Percentiles rank a stretch among this genome's conserved stretches.
Evolutionary conservation across 306 rosid genomes (phyloP).

Genomic region (Rosa multiflora): DNA sequence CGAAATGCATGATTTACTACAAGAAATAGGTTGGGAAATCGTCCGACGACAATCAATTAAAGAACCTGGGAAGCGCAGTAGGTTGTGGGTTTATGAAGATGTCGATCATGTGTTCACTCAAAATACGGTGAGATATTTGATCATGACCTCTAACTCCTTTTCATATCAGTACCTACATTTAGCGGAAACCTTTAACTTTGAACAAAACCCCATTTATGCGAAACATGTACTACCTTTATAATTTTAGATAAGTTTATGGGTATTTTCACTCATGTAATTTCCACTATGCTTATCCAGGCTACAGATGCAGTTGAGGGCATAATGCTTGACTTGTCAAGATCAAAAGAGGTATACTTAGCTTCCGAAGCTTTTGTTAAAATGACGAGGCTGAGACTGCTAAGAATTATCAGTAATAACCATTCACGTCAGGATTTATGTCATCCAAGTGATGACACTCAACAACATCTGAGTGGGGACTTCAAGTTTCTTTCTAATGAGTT

Average conservation of each 20-base stretch:
- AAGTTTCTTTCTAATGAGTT: slow-evolving; percentile 11
- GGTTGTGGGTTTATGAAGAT: slow-evolving; percentile 3
- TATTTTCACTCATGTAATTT: neutral
- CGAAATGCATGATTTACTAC: slow-evolving; percentile 38
- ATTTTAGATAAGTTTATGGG: neutral
- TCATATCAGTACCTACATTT: neutral
- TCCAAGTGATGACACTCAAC: neutral
- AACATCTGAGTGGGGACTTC: neutral
- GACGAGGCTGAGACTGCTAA: slow-evolving; percentile 26
- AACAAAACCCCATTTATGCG: neutral
- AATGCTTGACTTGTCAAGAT: neutral
- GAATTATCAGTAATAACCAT: neutral
- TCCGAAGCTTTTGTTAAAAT: slow-evolving; percentile 28
- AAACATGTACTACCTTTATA: neutral
- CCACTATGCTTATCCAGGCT: neutral
- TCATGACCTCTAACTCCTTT: neutral
- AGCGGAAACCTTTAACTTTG: neutral
- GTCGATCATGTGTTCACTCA: slow-evolving; percentile 18
- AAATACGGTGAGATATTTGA: neutral
- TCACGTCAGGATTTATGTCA: neutral
- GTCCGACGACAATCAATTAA: neutral
- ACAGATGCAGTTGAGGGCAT: slow-evolving; percentile 18
- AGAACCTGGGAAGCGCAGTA: slow-evolving; percentile 7
- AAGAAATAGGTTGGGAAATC: slow-evolving; percentile 30
- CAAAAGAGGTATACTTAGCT: neutral